Evolutionary conservation across 768 basidiomycete genomes (phyloP).

Genomic region (Suillus subalutaceus): DNA sequence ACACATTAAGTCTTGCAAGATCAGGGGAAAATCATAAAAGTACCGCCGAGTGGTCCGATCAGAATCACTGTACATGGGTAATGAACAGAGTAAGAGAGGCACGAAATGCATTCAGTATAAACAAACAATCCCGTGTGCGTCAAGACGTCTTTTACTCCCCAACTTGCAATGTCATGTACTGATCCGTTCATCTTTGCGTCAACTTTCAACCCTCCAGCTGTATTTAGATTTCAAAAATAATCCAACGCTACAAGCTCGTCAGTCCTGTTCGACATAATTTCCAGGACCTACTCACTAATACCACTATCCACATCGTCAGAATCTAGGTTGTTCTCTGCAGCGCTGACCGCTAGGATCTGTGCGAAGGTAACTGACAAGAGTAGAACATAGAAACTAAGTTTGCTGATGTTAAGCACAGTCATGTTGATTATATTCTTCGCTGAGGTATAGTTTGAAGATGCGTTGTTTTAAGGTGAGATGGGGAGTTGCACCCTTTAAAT

Average conservation of each 20-base stretch:
- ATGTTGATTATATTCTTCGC: background rate
- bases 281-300: background rate
- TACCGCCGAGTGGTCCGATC: background rate
- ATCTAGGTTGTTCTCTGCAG: background rate
- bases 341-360: background rate
- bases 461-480: background rate
- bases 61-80: background rate
- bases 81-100: background rate
- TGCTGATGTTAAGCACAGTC: background rate
- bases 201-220: background rate
- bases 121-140: background rate
- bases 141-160: background rate
- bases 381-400: background rate
- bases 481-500: background rate
- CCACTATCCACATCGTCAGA: background rate
- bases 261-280: background rate
- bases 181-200: background rate
- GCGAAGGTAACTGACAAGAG: background rate
- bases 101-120: background rate
- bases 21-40: background rate
- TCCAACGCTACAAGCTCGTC: background rate
- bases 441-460: background rate
- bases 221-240: background rate
- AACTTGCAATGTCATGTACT: background rate
- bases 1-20: background rate